A percentile compares a stretch with the other conserved stretches of the same genome.
phyloP scores from a whole-genome alignment of 2,329 filamentous ascomycete species.

The Rhynchosporium secalis region DNA sequence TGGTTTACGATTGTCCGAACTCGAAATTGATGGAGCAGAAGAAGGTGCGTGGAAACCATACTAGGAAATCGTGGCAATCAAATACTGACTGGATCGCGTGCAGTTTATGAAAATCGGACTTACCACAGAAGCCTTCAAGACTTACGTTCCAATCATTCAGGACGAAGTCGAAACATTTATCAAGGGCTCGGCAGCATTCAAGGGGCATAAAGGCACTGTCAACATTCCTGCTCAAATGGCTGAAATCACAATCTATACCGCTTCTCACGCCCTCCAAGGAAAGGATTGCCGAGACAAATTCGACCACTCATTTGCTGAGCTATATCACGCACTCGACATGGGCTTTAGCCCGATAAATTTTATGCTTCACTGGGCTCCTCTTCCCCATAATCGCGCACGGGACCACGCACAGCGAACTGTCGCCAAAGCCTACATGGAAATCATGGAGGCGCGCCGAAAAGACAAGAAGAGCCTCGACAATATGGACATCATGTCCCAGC shows the following conservation, averaged over 20 bases:
- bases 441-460: conserved; percentile 67
- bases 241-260: conserved; percentile 87
- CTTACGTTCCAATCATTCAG: conserved; percentile 77
- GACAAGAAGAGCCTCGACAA: conserved; percentile 49
- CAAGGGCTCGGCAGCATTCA: conserved; percentile 65
- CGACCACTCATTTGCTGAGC: conserved; percentile 74
- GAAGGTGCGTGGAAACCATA: conserved; percentile 58
- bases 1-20: conserved; percentile 90
- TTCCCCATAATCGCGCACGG: conserved; percentile 83
- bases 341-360: conserved; percentile 90
- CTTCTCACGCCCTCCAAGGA: conserved; percentile 81
- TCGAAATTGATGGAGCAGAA: conserved; percentile 95
- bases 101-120: conserved; percentile 81
- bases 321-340: conserved; percentile 89
- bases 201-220: conserved; percentile 65
- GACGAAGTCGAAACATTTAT: conserved; percentile 73
- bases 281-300: conserved; percentile 79
- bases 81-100: conserved; percentile 16
- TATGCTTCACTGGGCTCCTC: conserved; percentile 82
- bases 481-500: conserved; percentile 84
- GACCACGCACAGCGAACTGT: conserved; percentile 80
- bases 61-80: not conserved
- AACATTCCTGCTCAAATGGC: conserved; percentile 76
- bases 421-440: conserved; percentile 78
- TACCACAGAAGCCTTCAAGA: conserved; percentile 70